Evolutionary conservation across 2,329 filamentous ascomycete genomes (phyloP).

Genomic region (Aquanectria penicillioides): DNA sequence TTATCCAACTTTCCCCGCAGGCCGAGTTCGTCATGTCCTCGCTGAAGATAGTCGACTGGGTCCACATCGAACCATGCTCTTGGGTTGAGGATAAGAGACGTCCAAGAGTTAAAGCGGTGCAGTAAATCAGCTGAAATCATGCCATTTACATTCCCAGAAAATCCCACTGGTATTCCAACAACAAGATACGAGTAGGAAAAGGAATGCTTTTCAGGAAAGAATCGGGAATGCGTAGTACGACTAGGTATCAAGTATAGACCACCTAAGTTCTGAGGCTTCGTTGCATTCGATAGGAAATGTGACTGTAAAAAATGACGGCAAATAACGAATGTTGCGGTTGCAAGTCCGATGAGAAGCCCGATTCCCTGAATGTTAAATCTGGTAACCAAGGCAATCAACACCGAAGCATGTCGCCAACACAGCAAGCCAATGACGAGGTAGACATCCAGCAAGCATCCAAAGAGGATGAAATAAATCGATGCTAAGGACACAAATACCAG

Average conservation of each 20-base stretch:
- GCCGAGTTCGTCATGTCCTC: constrained; percentile 61
- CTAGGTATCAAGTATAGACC: constrained; percentile 71
- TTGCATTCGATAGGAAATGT: not conserved
- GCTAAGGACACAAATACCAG: not conserved
- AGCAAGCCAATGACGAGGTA: constrained; percentile 37
- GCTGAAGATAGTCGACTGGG: constrained; percentile 68
- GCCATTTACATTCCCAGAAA: constrained; percentile 63
- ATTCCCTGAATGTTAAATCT: constrained; percentile 12
- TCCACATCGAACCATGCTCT: constrained; percentile 67
- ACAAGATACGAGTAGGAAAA: constrained; percentile 79
- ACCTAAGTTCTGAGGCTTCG: constrained; percentile 4
- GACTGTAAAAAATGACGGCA: not conserved
- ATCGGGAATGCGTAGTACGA: constrained; percentile 70
- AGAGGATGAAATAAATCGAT: constrained; percentile 31
- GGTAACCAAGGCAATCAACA: constrained; percentile 4
- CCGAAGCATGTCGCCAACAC: constrained; percentile 26
- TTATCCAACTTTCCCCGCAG: constrained; percentile 70
- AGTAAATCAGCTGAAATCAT: constrained; percentile 62
- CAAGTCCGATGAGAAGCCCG: not conserved
- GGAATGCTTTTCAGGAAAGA: constrained; percentile 74
- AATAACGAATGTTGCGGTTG: not conserved
- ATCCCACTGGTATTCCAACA: constrained; percentile 74
- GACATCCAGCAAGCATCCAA: constrained; percentile 39
- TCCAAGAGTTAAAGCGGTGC: no score
- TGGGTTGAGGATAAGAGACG: constrained; percentile 44